A percentile compares a stretch with the other conserved stretches of the same genome.
Evolutionary conservation across 495 filamentous ascomycete species (phyloP).

Genomic region (Talaromyces stipitatus): DNA sequence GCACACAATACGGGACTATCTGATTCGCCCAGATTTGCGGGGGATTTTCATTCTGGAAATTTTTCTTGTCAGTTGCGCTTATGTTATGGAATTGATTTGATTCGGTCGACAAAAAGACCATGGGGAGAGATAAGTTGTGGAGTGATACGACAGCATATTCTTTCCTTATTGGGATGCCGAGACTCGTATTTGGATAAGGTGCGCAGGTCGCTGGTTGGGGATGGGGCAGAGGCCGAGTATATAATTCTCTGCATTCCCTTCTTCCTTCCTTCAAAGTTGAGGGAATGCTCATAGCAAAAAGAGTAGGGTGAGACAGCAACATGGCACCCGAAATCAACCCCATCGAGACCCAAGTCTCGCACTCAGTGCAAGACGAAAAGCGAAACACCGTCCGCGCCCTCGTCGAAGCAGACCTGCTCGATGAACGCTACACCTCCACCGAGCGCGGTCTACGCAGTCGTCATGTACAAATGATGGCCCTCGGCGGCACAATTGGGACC

Average conservation of each 20-base stretch:
- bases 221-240: no score
- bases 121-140: no score
- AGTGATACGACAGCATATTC: no score
- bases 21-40: neutral
- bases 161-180: neutral
- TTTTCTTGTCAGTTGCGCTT: no score
- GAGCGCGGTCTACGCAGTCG: slow-evolving; percentile 42
- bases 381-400: slow-evolving; percentile 13
- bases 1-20: no score
- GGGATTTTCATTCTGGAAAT: neutral
- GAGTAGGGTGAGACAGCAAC: neutral
- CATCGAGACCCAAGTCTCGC: neutral
- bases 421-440: slow-evolving; percentile 31
- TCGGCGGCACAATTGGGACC: slow-evolving; percentile 70
- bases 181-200: neutral
- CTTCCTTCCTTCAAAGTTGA: neutral
- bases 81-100: no score
- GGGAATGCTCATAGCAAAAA: no score
- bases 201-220: no score
- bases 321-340: neutral
- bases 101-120: no score
- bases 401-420: slow-evolving; percentile 30
- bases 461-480: slow-evolving; percentile 54
- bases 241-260: no score
- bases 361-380: slow-evolving; percentile 13